Conservation (phyloP, 306 rosid species). For the Cicer chorassanicum region DNA sequence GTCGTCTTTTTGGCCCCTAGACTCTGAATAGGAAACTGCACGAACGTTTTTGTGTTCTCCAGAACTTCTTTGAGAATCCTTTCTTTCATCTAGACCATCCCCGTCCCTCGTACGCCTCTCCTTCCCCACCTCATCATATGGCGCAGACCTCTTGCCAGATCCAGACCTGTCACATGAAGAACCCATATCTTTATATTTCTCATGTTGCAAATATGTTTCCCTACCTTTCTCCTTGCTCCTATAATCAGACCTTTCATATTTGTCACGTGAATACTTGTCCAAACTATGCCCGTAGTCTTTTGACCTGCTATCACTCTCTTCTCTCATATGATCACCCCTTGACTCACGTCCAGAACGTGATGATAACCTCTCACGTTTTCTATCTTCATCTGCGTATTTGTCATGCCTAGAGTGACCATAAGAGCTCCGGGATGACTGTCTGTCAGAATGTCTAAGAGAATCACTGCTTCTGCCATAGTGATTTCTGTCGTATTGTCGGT, state of each 20-base stretch:
- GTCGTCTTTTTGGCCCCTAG: constrained; percentile 58
- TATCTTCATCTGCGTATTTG: constrained; percentile 66
- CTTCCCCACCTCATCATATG: constrained; percentile 60
- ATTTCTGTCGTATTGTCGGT: constrained; percentile 59
- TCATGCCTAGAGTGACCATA: constrained; percentile 68
- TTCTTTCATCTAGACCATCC: constrained; percentile 67
- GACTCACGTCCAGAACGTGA: constrained; percentile 66
- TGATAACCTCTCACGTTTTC: constrained; percentile 55
- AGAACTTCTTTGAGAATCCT: constrained; percentile 61
- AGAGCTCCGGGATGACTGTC: constrained; percentile 64
- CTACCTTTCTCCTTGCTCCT: constrained; percentile 65
- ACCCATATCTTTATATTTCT: constrained; percentile 61
- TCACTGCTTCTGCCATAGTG: constrained; percentile 64
- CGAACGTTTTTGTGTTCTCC: constrained; percentile 66
- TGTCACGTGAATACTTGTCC: constrained; percentile 68
- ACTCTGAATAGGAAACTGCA: constrained; percentile 51
- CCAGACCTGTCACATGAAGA: constrained; percentile 61
- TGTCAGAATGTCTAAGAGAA: constrained; percentile 66
- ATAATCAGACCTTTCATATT: constrained; percentile 61
- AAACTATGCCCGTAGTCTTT: constrained; percentile 54
- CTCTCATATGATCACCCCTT: constrained; percentile 62
- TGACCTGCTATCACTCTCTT: constrained; percentile 59
- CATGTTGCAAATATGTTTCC: constrained; percentile 51
- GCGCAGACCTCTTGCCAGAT: constrained; percentile 60
- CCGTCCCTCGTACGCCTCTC: constrained; percentile 59